A percentile compares a stretch with the other conserved stretches of the same genome.
These are phyloP conservation scores for Hygrocybe coccinea DNA, from an alignment of 768 basidiomycete genomes.

Conservation along the genomic window DNA sequence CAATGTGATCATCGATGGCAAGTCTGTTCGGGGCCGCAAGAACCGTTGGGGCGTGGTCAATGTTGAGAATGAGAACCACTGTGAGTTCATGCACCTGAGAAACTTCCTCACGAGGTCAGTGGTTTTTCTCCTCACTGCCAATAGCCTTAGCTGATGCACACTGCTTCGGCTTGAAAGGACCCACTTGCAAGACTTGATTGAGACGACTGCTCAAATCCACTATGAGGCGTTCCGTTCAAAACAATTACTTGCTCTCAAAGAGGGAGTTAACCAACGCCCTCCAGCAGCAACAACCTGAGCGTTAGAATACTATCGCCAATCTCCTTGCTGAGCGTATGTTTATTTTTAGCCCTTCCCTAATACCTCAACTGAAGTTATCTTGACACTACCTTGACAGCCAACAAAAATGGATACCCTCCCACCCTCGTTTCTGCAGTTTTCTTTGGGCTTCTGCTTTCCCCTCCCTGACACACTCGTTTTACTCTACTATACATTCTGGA, in stretches of 20 bases:
- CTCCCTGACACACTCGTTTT: too few relatives aligned
- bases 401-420: background rate
- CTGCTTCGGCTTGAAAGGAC: slow-evolving; percentile 53
- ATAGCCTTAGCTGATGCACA: background rate
- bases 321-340: slow-evolving; percentile 16
- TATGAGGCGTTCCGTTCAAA: slow-evolving; percentile 99
- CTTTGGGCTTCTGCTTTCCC: too few relatives aligned
- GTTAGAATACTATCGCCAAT: slow-evolving; percentile 14
- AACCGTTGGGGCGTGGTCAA: slow-evolving; percentile 99
- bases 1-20: slow-evolving; percentile 92
- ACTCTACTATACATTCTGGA: background rate
- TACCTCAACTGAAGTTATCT: background rate
- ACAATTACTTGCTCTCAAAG: slow-evolving; percentile 94
- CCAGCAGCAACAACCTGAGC: slow-evolving; percentile 21
- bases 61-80: slow-evolving; percentile 93
- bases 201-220: slow-evolving; percentile 98
- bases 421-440: too few relatives aligned
- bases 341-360: slow-evolving; percentile 8
- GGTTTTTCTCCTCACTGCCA: background rate
- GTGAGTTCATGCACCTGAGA: slow-evolving; percentile 95
- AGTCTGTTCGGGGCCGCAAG: slow-evolving; percentile 91
- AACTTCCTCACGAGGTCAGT: slow-evolving; percentile 90
- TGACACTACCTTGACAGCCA: background rate
- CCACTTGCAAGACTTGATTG: slow-evolving; percentile 96
- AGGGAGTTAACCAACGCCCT: slow-evolving; percentile 77